Conservation (phyloP, 2,329 filamentous ascomycete genomes). For the Neofusicoccum umdonicola region DNA sequence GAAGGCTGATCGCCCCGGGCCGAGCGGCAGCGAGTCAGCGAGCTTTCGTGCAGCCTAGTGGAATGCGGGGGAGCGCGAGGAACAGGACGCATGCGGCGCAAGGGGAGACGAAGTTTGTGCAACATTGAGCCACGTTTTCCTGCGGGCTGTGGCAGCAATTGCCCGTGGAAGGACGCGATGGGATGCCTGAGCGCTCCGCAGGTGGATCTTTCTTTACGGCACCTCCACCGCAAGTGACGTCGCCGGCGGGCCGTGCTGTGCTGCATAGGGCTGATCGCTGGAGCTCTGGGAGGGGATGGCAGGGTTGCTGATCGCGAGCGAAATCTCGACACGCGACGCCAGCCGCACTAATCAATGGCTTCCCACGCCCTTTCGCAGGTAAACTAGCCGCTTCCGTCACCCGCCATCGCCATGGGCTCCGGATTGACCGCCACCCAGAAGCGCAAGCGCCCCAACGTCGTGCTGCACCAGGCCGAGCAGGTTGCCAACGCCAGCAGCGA, state of each 20-base stretch:
- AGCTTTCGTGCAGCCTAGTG: not conserved
- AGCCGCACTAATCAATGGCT: constrained; percentile 4
- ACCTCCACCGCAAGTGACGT: not conserved
- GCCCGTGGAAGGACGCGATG: not conserved
- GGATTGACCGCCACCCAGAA: constrained; percentile 20
- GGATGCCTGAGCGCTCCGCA: not conserved
- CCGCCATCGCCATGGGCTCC: not conserved
- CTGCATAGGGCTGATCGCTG: not conserved
- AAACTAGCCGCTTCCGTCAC: not conserved
- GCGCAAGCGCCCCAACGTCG: constrained; percentile 24
- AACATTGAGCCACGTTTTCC: too few species aligned
- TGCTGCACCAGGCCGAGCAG: constrained; percentile 21
- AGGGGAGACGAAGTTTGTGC: too few species aligned
- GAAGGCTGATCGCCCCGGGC: not conserved
- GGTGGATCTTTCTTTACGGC: not conserved
- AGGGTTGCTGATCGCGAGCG: not conserved
- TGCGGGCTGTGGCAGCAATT: not conserved
- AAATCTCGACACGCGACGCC: constrained; percentile 8
- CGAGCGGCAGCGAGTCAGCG: not conserved
- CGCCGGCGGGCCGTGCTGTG: not conserved
- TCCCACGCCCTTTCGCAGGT: constrained; percentile 8
- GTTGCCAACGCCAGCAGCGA: constrained; percentile 4
- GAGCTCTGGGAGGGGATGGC: not conserved
- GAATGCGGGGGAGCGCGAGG: not conserved
- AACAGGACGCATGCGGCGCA: not conserved